Base-by-base conservation (phyloP, 495 filamentous ascomycete genomes). In the Penicillium lagena region DNA sequence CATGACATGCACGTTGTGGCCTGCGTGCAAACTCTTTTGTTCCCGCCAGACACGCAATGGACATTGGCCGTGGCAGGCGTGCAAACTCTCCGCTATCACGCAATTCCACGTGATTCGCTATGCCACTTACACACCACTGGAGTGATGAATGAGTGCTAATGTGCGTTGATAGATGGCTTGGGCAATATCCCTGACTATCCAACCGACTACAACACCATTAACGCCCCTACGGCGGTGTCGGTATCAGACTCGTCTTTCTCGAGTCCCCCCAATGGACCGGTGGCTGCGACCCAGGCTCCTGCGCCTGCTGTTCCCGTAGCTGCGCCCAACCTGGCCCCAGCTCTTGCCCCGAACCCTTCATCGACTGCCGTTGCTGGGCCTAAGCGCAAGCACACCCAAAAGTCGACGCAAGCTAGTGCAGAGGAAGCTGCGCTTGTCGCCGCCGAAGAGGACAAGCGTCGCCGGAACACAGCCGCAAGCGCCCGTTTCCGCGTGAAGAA, bases 401-500 rank as follows among this genome's bases (percentile, higher is more conserved):
- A 69, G 52, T 40, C 55, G 0, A 50, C 54, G 4, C 43, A 58
- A n/a, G 40, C 66, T 7, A 70, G 50, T 40, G 56, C 63, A 7
- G 70, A 73, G 47, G 70, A 68, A 43, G 64, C 52, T 64, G 76
- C 50, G 76, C 89, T 87, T 11, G 48, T 83, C 9, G 87, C 84
- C 14, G 93, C 93, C 29, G 93, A 98, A 60, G 93, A 98, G 71
- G 93, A 98, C 65, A 98, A 98, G 75, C 87, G 93, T 28, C 83
- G 91, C 38, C 87, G 93, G 42, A 98, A 98, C 72, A 98, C 93
- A 1, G 93, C 93, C 17, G 93, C 93, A 29, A 87, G 81, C 44
- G 93, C 93, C 8, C 87, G 93, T 27, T 98, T 98, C 81, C 86
- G 93, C 43, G 83, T 97, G 51, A 98, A 98, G 82, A 98, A 98